phyloP scores from a whole-genome alignment of 805 yeast species.

The Suhomyces sp. region DNA sequence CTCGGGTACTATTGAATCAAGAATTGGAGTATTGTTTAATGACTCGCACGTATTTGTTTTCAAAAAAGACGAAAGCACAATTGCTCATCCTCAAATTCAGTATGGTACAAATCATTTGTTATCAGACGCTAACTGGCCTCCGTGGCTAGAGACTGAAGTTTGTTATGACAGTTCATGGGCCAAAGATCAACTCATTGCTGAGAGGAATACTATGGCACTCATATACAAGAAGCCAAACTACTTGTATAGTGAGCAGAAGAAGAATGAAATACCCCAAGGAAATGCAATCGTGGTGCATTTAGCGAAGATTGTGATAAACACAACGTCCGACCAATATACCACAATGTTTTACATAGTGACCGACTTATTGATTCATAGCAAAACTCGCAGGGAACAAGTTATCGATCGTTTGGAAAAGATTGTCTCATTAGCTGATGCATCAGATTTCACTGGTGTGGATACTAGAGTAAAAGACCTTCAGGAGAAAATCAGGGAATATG shows the following conservation, averaged over 20 bases:
- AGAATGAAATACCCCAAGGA: constrained; percentile 14
- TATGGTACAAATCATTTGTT: constrained; percentile 11
- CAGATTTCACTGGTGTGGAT: constrained; percentile 38
- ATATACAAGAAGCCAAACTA: constrained; percentile 52
- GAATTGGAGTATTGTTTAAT: constrained; percentile 54
- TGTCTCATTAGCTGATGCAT: constrained; percentile 33
- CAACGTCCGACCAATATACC: constrained; percentile 39
- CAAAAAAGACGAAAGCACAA: constrained; percentile 30
- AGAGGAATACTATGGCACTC: constrained; percentile 40
- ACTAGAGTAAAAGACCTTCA: constrained; percentile 31
- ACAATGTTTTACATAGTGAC: constrained; percentile 35
- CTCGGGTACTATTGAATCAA: constrained; percentile 49
- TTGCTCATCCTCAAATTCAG: constrained; percentile 15
- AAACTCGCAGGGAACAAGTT: constrained; percentile 24
- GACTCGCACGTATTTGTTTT: constrained; percentile 58
- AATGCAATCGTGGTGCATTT: constrained; percentile 34
- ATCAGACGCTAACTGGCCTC: constrained; percentile 71
- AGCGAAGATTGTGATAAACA: constrained; percentile 37
- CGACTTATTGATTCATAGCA: constrained; percentile 33
- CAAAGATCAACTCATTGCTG: constrained; percentile 31
- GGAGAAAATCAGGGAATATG: constrained; percentile 25
- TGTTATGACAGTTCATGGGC: constrained; percentile 30
- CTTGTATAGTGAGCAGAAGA: constrained; percentile 37
- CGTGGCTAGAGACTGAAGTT: constrained; percentile 78
- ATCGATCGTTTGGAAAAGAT: constrained; percentile 43